phyloP scores from a whole-genome alignment of 192 early-diverging fungal genomes.

The Phycomyces blakesleeanus region DNA sequence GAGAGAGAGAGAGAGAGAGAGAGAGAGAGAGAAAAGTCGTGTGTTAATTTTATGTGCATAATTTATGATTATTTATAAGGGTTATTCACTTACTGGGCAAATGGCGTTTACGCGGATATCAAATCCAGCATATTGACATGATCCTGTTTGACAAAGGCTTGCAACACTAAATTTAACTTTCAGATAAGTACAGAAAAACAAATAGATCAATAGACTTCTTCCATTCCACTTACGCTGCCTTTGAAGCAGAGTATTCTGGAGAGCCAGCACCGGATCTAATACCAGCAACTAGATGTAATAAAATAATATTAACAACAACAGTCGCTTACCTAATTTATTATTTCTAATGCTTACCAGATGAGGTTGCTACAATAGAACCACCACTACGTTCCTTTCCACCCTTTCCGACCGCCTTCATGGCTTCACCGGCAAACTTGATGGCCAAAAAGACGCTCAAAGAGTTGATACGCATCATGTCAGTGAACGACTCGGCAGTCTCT shows the following conservation, averaged over 20 bases:
- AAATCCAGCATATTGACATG: constrained; percentile 37
- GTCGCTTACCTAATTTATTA: neutral
- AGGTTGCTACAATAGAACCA: constrained; percentile 50
- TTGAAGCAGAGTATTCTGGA: constrained; percentile 51
- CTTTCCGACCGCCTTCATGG: constrained; percentile 43
- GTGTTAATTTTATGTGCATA: neutral
- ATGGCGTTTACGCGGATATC: constrained; percentile 50
- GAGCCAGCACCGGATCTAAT: constrained; percentile 47
- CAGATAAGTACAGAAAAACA: neutral
- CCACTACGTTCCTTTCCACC: constrained; percentile 35
- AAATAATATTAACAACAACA: neutral
- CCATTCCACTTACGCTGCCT: constrained; percentile 42
- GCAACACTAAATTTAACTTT: constrained; percentile 28
- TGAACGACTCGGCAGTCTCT: constrained; percentile 32
- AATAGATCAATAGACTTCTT: neutral
- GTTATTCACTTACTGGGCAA: constrained; percentile 36
- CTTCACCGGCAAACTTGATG: constrained; percentile 39
- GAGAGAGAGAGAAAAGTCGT: too few species aligned
- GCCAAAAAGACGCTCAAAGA: constrained; percentile 45
- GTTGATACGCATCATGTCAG: constrained; percentile 38
- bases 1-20: too few species aligned
- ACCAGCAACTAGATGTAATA: constrained; percentile 42
- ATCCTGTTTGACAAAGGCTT: constrained; percentile 38
- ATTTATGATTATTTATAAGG: neutral
- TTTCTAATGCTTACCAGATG: constrained; percentile 38